A percentile compares a stretch with the other conserved stretches of the same genome.
Conservation (phyloP, 2,329 filamentous ascomycete species). For the Ophiosphaerella narmari region DNA sequence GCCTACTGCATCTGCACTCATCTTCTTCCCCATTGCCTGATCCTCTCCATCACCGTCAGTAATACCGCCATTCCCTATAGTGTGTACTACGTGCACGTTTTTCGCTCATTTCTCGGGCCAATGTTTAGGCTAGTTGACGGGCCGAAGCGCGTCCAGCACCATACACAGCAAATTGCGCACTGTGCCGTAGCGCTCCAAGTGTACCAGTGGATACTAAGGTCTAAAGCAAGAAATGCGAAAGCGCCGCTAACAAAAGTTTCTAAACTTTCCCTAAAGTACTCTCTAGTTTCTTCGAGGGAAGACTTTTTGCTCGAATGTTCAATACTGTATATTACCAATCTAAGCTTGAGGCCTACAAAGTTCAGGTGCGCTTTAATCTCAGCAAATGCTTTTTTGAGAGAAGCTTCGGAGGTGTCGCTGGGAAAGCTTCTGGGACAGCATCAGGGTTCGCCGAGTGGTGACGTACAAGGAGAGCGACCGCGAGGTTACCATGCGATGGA, state of each 20-base stretch:
- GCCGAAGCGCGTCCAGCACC: slow-evolving; percentile 59
- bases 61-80: slow-evolving; percentile 62
- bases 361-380: slow-evolving; percentile 55
- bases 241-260: slow-evolving; percentile 60
- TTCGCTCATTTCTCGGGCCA: slow-evolving; percentile 62
- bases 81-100: slow-evolving; percentile 63
- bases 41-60: slow-evolving; percentile 57
- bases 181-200: slow-evolving; percentile 59
- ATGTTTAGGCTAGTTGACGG: slow-evolving; percentile 59
- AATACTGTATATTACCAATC: slow-evolving; percentile 60
- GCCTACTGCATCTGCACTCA: slow-evolving; percentile 63
- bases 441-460: slow-evolving; percentile 49
- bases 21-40: slow-evolving; percentile 57
- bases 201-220: slow-evolving; percentile 64
- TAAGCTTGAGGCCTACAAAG: slow-evolving; percentile 57
- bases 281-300: slow-evolving; percentile 59
- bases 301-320: slow-evolving; percentile 61
- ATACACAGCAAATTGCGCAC: slow-evolving; percentile 60
- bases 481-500: slow-evolving; percentile 58
- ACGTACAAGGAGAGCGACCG: slow-evolving; percentile 60
- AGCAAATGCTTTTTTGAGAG: slow-evolving; percentile 55
- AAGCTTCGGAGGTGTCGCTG: slow-evolving; percentile 55
- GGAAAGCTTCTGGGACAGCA: slow-evolving; percentile 56
- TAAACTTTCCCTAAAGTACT: slow-evolving; percentile 51
- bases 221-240: slow-evolving; percentile 49